Percentiles rank a stretch among this genome's conserved stretches.
Evolutionary conservation across 2,329 filamentous ascomycete species (phyloP).

Genomic region (Sordariomycetes sp.): DNA sequence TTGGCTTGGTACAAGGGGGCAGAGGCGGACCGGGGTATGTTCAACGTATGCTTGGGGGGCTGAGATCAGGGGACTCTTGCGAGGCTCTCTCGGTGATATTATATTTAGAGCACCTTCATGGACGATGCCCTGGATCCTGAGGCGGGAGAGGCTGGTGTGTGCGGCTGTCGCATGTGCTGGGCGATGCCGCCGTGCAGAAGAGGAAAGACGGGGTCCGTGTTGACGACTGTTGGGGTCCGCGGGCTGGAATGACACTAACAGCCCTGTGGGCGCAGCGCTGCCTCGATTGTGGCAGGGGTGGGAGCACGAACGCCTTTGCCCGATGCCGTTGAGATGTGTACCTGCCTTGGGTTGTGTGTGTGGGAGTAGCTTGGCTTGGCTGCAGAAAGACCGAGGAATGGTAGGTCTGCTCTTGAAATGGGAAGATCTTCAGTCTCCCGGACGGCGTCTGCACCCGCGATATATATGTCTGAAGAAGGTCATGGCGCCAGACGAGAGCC

Average conservation of each 20-base stretch:
- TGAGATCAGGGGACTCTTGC: not conserved
- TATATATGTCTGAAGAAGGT: not conserved
- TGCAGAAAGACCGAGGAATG: not conserved
- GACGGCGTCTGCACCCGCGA: not conserved
- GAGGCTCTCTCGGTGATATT: not conserved
- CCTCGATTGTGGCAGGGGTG: not conserved
- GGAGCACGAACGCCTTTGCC: not conserved
- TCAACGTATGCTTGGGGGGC: not conserved
- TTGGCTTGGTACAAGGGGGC: not conserved
- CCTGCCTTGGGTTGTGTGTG: not conserved
- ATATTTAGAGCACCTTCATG: not conserved
- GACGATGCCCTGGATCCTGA: not conserved
- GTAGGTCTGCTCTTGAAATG: not conserved
- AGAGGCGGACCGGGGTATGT: not conserved
- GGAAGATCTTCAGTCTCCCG: not conserved
- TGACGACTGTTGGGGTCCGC: not conserved
- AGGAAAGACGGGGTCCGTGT: not conserved
- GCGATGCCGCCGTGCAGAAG: not conserved
- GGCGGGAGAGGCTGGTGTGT: not conserved
- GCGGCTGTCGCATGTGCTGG: not conserved
- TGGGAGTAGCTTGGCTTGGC: not conserved
- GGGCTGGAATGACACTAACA: not conserved
- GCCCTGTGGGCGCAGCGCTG: not conserved
- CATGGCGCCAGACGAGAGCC: not conserved
- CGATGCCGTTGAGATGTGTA: not conserved